Base-by-base conservation (phyloP, 2,329 filamentous ascomycete genomes). In the Fusarium coffeatum region DNA sequence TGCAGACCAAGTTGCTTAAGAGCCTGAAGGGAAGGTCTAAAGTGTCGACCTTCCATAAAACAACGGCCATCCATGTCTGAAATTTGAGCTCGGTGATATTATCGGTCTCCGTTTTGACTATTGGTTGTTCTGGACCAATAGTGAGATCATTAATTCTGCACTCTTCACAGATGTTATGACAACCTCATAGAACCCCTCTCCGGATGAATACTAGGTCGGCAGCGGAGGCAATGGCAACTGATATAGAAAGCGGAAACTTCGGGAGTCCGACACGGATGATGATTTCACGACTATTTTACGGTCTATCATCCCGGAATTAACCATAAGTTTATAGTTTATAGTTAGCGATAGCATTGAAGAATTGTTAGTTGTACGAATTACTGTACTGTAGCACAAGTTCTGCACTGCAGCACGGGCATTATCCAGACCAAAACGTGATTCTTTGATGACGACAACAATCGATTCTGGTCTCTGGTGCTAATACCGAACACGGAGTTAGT, bases 401-500 rank as follows among this genome's bases (percentile, higher is more conserved):
- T 56, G 15, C n/a, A 55, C 28, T 30, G 28, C 28, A 30, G 13
- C 54, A 43, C 32, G 41, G n/a, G 13, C 22, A 42, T 58, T 28
- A 15, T 23, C 18, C 28, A 30, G 34, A 37, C 42, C 50, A 22
- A 48, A 63, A 66, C 49, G 49, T 43, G 56, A 53, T 59, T 55
- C 40, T 58, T 53, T 59, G 59, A 71, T 71, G 64, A 71, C 59
- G 67, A 64, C 67, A 71, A 50, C 54, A 50, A 45, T 43, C 25
- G 16, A 41, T 27, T 48, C 28, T 25, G 40, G 30, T 32, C 16
- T 53, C 41, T 49, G 34, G 47, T 54, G n/a, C 64, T 68, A 49
- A 37, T 34, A 27, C 59, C 64, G 1, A 68, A 54, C 47, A 47
- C 43, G 54, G 55, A 28, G 55, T 55, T 71, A 71, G 68, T 65